phyloP scores from a whole-genome alignment of 1,284 basidiomycete species.

The Cryptococcus sp. region DNA sequence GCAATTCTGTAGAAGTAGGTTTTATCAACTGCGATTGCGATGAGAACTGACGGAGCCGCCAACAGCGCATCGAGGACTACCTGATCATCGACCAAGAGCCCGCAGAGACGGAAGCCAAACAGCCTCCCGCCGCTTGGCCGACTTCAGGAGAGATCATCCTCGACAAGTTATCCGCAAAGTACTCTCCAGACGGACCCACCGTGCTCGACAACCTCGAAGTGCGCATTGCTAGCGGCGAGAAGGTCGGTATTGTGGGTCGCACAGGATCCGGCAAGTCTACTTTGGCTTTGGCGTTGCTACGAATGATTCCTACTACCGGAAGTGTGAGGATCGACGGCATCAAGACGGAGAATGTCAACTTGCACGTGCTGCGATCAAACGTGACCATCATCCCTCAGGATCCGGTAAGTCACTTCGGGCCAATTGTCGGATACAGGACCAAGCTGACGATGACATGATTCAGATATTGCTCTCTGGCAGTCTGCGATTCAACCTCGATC shows the following conservation, averaged over 20 bases:
- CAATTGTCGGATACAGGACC: conserved; percentile 6
- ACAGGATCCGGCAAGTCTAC: conserved; percentile 73
- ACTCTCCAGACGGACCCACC: conserved; percentile 53
- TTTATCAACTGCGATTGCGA: not conserved
- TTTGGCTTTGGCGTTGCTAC: conserved; percentile 53
- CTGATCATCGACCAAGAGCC: conserved; percentile 72
- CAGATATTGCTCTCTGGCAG: conserved; percentile 68
- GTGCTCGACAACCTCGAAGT: conserved; percentile 64
- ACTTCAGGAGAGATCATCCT: conserved; percentile 68
- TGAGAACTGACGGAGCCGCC: not conserved
- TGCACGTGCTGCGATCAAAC: conserved; percentile 61
- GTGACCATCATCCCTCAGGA: conserved; percentile 64
- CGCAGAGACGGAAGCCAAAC: conserved; percentile 56
- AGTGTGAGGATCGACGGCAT: conserved; percentile 55
- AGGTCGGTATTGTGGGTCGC: conserved; percentile 67
- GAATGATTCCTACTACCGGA: conserved; percentile 63
- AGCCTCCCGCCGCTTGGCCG: conserved; percentile 77
- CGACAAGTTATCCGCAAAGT: conserved; percentile 57
- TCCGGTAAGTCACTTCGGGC: conserved; percentile 53
- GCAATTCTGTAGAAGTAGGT: conserved; percentile 60
- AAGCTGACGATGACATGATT: conserved; percentile 8
- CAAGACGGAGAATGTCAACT: conserved; percentile 59
- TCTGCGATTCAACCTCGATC: conserved; percentile 73
- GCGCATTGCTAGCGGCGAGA: conserved; percentile 62
- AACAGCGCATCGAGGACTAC: conserved; percentile 68